Percentiles rank a stretch among this genome's conserved stretches.
phyloP scores from a whole-genome alignment of 2,329 filamentous ascomycete species.

The Zymoseptoria crescenta region DNA sequence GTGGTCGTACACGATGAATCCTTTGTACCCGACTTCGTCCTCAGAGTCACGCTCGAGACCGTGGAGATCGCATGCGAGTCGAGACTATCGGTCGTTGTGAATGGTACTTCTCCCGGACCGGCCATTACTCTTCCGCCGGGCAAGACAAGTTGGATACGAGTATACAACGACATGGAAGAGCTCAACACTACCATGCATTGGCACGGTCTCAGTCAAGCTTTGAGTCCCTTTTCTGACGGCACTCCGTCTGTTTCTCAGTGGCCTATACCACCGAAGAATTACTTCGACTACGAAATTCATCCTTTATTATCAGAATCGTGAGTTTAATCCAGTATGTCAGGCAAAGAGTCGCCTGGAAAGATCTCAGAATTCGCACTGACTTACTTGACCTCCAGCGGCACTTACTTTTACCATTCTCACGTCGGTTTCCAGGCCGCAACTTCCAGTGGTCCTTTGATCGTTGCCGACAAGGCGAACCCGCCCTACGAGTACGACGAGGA shows the following conservation, averaged over 20 bases:
- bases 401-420: slow-evolving; percentile 63
- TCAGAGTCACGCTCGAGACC: slow-evolving; percentile 39
- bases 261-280: slow-evolving; percentile 54
- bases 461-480: slow-evolving; percentile 40
- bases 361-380: background rate
- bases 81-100: slow-evolving; percentile 44
- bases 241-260: slow-evolving; percentile 54
- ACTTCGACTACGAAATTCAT: slow-evolving; percentile 60
- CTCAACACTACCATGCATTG: slow-evolving; percentile 60
- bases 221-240: slow-evolving; percentile 58
- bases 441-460: slow-evolving; percentile 50
- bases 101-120: slow-evolving; percentile 48
- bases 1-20: slow-evolving; percentile 16
- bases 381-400: slow-evolving; percentile 33
- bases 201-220: slow-evolving; percentile 55
- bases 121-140: slow-evolving; percentile 41
- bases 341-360: background rate
- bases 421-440: slow-evolving; percentile 55
- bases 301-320: slow-evolving; percentile 43
- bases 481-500: slow-evolving; percentile 59
- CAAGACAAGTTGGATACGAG: slow-evolving; percentile 47
- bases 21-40: slow-evolving; percentile 39
- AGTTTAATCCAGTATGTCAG: background rate
- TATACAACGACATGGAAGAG: slow-evolving; percentile 50
- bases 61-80: slow-evolving; percentile 40